Evolutionary conservation across 768 basidiomycete genomes (phyloP).

Genomic region (Lentinula lateritia): DNA sequence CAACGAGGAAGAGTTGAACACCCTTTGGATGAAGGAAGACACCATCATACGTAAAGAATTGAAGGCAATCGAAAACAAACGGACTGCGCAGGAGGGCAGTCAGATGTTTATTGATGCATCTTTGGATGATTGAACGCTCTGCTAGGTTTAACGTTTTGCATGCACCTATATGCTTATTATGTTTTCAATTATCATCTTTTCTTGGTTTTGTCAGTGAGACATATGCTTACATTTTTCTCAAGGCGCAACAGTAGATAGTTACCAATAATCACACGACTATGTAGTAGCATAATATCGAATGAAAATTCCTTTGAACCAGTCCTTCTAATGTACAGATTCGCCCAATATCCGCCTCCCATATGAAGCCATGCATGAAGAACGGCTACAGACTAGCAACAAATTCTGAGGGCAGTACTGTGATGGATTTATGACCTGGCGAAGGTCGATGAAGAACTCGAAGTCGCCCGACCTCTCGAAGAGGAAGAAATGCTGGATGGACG

Average conservation of each 20-base stretch:
- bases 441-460: background rate
- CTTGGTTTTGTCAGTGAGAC: background rate
- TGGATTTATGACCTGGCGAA: background rate
- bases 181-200: background rate
- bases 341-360: no score
- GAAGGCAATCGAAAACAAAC: background rate
- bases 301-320: background rate
- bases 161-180: constrained; percentile 2
- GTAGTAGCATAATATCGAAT: background rate
- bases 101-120: constrained; percentile 6
- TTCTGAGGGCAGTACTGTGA: background rate
- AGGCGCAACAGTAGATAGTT: background rate
- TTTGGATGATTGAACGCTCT: background rate
- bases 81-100: no score
- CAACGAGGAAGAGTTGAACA: constrained; percentile 44
- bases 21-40: constrained; percentile 7
- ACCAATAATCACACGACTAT: background rate
- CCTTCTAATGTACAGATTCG: no score
- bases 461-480: background rate
- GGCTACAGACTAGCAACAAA: background rate
- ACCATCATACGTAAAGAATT: constrained; percentile 6
- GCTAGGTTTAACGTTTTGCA: background rate
- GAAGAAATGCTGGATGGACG: background rate
- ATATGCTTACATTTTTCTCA: background rate
- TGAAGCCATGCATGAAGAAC: no score